Evolutionary conservation across 2,329 filamentous ascomycete species (phyloP), one percentile per base, ranked within the genome.

Genomic region (Aspergillus sp.): DNA sequence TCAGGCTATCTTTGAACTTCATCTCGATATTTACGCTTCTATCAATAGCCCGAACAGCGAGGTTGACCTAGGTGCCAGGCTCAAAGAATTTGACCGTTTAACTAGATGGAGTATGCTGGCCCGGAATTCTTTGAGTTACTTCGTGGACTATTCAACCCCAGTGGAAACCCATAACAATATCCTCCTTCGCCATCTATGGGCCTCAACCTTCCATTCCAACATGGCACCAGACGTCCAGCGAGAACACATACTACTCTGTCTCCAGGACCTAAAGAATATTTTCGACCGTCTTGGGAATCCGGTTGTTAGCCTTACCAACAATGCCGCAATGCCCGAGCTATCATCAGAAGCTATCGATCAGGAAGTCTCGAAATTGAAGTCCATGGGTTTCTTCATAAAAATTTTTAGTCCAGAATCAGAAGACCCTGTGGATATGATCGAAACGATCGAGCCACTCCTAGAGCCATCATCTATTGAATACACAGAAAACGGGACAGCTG

Each of bases 301-400:
- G 29, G 68, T 73, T 5, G 62, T 73, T 0, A 78, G 86, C 8
- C 73, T 97, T 9, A 73, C 84, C 3, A 97, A 98, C 64, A 97
- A 95, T 60, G 79, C 81, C 1, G 79, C 90, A 19, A 94, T 98
- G 83, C 81, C 88, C 0, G 86, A 93, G 52, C 79, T 98, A 43
- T 96, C 91, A 0, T 70, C 81, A 2, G 77, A 79, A n/a, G 87
- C 88, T 0, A 83, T 93, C 5, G 90, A 97, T 52, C 83, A 88
- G 46, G 91, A 98, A 62, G 85, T 96, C 28, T 91, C 88, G 8
- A 89, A 90, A 58, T 76, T 97, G 32, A 95, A 88, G 9, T 97
- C 91, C 0, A 93, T 94, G 80, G 91, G 96, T 61, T 97, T 97
- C 65, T 97, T 98, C 66, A 76, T 89, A 43, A 87, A 83, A 34